Evolutionary conservation across 495 filamentous ascomycete species (phyloP), one percentile per base, ranked within the genome.

Genomic region (Aspergillus cristatus): DNA sequence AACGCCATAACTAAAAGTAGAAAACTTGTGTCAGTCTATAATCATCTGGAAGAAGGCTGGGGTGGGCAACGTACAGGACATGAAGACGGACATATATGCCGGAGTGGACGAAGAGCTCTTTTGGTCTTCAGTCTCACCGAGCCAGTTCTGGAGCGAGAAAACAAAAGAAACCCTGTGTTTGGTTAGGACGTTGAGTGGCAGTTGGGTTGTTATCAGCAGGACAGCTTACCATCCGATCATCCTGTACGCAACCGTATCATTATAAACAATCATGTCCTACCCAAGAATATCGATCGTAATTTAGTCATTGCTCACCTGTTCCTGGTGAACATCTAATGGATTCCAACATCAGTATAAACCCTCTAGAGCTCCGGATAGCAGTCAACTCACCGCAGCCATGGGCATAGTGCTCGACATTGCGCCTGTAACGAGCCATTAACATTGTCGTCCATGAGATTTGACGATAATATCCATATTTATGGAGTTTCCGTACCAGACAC

Each of bases 331-430:
- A 95, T 89, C 77, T 82, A 54, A 24, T 7, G 14, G 14, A 28
- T 31, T 20, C 18, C 34, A 28, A 11, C 28, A 46, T 63, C 31
- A 61, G 50, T 40, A 39, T 43, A 10, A 16, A 18, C 30, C 12
- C 34, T 13, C 14, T 14, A 18, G 40, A 34, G 24, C 38, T 24
- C 18, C 16, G 12, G 12, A 20, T 13, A 29, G 8, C 8, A 29
- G 25, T 41, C 29, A 41, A 69, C 76, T 53, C 67, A 82, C 78
- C 38, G 88, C 88, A 38, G 85, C 86, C 88, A 95, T 95, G 25
- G 88, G 88, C 52, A 94, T 60, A 6, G 86, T 94, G 53, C 78
- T 90, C 10, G 81, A 75, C 57, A 91, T 72, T 15, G 84, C 83
- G 48, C 82, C 80, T 62, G 51, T 58, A 40, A 52, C 7, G 3